Evolutionary conservation across 2,329 filamentous ascomycete species (phyloP), one percentile per base, ranked within the genome.

Genomic region (Karstenula rhodostoma): DNA sequence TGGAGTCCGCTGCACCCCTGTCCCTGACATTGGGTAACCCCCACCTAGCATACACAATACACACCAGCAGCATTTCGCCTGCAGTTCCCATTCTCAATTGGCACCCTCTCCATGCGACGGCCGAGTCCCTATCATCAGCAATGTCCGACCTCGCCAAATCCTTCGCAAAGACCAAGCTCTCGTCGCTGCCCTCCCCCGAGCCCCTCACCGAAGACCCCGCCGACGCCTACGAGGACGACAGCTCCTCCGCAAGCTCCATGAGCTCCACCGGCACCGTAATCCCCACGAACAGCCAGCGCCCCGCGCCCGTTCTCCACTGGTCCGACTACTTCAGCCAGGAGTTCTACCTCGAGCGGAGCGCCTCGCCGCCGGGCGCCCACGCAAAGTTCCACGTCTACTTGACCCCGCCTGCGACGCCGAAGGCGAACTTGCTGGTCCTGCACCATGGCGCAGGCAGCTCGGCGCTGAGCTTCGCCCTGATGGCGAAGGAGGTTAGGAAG

Each of bases 361-460:
- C 64, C 42, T 55, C 57, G 7, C 55, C 65, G 13, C 72, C 77
- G 22, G 68, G 75, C 46, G 69, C 77, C 27, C 74, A 76, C 35
- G 86, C 92, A 44, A 86, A 83, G 54, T 90, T 94, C 73, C 95
- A 99, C 81, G 91, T 87, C 59, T 98, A 98, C 77, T 83, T 98
- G 46, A 97, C 89, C 22, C 93, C 93, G 0, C 94, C 94, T 0
- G 73, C 76, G 1, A 75, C 81, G 9, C 85, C 85, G 44, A 88
- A 85, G 62, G 92, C 90, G 0, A 93, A 94, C 0, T 83, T 99
- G 5, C 94, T 99, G 77, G 90, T 98, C 61, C 92, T 91, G 79
- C 95, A 99, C 75, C 95, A 99, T 79, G 95, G 95, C 42, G 95
- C 92, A 43, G 95, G 95, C 17, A 96, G 94, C 4, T 97, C 94